These are phyloP conservation scores for Wickerhamomyces queroliae DNA, from an alignment of 805 yeast genomes.

Conservation along the genomic window DNA sequence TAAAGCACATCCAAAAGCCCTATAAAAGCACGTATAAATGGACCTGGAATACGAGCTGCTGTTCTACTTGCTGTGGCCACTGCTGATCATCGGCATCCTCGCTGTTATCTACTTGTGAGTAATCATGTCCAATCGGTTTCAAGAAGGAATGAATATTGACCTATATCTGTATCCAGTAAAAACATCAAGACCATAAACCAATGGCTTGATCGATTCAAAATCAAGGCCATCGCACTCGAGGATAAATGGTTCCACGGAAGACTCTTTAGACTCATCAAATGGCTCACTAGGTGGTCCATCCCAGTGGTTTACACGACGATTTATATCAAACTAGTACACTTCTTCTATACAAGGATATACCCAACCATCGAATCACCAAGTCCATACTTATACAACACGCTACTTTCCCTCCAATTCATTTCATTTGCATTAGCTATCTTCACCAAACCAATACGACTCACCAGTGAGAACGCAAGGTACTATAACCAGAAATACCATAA, in stretches of 20 bases:
- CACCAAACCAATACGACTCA: constrained; percentile 8
- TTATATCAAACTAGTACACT: constrained; percentile 6
- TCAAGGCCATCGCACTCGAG: constrained; percentile 1
- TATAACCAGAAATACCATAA: constrained; percentile 6
- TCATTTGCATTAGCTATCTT: constrained; percentile 10
- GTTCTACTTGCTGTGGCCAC: no score
- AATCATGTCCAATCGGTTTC: neutral
- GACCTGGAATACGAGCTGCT: no score
- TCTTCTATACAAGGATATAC: constrained; percentile 11
- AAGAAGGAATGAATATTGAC: no score
- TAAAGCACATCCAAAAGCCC: no score
- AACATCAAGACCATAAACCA: neutral
- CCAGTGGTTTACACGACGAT: constrained; percentile 14
- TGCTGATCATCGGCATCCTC: no score
- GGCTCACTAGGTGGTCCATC: constrained; percentile 12
- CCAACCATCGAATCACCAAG: constrained; percentile 12
- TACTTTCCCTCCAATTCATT: constrained; percentile 4
- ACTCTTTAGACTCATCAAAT: neutral
- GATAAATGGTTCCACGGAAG: constrained; percentile 11
- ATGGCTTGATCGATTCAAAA: neutral
- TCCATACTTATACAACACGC: constrained; percentile 8
- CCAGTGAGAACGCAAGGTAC: neutral
- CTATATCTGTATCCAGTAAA: neutral
- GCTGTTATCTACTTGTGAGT: neutral
- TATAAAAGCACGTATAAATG: no score